phyloP scores from a whole-genome alignment of 257 asterid species.

The Paraleonurus japonicus region DNA sequence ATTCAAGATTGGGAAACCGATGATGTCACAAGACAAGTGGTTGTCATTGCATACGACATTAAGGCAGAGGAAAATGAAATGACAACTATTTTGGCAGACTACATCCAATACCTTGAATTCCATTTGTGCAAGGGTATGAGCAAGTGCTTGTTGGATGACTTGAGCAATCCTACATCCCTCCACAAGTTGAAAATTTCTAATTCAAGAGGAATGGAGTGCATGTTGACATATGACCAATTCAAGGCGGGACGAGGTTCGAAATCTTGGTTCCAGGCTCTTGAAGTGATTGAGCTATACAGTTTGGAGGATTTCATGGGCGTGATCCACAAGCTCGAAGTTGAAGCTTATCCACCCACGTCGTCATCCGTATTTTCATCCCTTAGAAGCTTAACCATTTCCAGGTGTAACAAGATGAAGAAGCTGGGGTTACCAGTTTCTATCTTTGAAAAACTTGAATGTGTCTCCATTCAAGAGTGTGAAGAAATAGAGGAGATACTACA shows the following conservation, averaged over 20 bases:
- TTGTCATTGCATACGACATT: background rate
- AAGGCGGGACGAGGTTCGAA: background rate
- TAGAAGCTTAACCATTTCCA: background rate
- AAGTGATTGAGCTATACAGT: background rate
- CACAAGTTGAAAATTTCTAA: background rate
- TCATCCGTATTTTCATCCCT: constrained; percentile 18
- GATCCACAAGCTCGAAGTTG: constrained; percentile 3
- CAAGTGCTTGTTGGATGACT: constrained; percentile 19
- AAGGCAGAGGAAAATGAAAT: background rate
- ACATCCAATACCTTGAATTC: background rate
- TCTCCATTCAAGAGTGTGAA: background rate
- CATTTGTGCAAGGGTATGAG: background rate
- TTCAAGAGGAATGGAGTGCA: background rate
- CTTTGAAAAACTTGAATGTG: constrained; percentile 7
- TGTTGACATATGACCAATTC: constrained; percentile 6
- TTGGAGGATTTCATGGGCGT: constrained; percentile 18
- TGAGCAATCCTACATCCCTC: constrained; percentile 12
- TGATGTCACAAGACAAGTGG: background rate
- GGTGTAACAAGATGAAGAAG: no score
- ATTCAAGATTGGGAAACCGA: no score
- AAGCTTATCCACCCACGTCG: background rate
- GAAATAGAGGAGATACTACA: background rate
- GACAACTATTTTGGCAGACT: background rate
- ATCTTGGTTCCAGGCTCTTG: background rate
- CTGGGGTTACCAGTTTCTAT: constrained; percentile 7